Evolutionary conservation across 1,139 yeast genomes (phyloP), one percentile per base, ranked within the genome.

Genomic region (Nadsonia starkeyi-henricii): DNA sequence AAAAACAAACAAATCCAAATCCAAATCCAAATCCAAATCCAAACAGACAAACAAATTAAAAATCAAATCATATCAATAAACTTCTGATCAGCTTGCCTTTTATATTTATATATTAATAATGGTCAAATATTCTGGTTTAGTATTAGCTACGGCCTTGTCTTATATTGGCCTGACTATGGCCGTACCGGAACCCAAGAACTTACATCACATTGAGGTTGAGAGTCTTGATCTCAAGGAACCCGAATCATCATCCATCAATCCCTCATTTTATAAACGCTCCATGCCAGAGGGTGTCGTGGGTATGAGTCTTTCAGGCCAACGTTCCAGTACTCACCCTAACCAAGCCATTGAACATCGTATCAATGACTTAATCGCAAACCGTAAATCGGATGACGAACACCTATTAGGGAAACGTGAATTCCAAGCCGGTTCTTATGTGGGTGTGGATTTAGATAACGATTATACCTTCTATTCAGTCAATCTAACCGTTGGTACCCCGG

Each of bases 381-480:
- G 17, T n/a, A 5, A n/a, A 4, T n/a, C 17, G 15, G 17, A 33
- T 15, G 17, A 12, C 3, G 28, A 5, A 23, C 5, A 23, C 9
- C 28, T 23, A 5, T 23, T 33, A 33, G 17, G 4, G 4, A 15
- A 33, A 33, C 39, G 39, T 5, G 39, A 33, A 15, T 33, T 33
- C 17, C 4, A 33, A 33, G 17, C 4, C 4, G 39, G 39, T 15
- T 33, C 39, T 33, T 33, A 33, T 15, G 17, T 33, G 17, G 39
- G 39, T 15, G 45, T 30, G 19, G 1, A 17, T 13, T 17, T 45
- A n/a, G 8, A 20, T 41, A 45, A 45, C 44, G 18, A 45, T 17
- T 17, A 17, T 28, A 2, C 45, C 33, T 44, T 41, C 48, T 58
- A 58, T 64, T 78, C 51, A 5, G 53, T 59, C 47, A 57, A 57